Evolutionary conservation across 2,329 filamentous ascomycete genomes (phyloP).

Genomic region (Phialemonium atrogriseum): DNA sequence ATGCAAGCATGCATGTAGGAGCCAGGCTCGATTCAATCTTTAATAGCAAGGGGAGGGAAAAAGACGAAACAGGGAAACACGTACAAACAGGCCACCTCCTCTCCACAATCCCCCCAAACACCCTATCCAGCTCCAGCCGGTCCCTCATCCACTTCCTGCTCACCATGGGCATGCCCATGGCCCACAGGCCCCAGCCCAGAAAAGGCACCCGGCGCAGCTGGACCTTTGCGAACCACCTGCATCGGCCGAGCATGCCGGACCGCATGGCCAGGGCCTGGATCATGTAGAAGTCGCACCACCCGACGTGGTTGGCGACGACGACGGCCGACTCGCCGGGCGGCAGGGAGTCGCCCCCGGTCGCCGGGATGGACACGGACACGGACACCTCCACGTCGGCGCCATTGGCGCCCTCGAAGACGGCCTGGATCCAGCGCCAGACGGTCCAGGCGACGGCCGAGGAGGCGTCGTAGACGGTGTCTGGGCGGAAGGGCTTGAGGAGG

Average conservation of each 20-base stretch:
- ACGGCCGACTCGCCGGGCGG: slow-evolving; percentile 49
- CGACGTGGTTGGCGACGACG: slow-evolving; percentile 51
- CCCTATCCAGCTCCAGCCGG: slow-evolving; percentile 43
- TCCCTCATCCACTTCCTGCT: slow-evolving; percentile 52
- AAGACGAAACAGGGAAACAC: slow-evolving; percentile 14
- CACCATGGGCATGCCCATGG: slow-evolving; percentile 57
- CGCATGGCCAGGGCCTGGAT: slow-evolving; percentile 48
- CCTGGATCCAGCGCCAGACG: slow-evolving; percentile 50
- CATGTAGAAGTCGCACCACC: slow-evolving; percentile 57
- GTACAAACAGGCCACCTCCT: slow-evolving; percentile 50
- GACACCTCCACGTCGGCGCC: slow-evolving; percentile 43
- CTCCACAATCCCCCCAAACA: slow-evolving; percentile 45
- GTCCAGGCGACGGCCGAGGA: slow-evolving; percentile 46
- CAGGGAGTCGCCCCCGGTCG: slow-evolving; percentile 42
- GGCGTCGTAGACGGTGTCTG: slow-evolving; percentile 40
- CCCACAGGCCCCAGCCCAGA: slow-evolving; percentile 56
- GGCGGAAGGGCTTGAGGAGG: slow-evolving; percentile 36
- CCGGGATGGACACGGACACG: no score
- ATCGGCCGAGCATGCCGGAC: slow-evolving; percentile 50
- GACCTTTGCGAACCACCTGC: slow-evolving; percentile 54
- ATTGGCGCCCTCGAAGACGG: slow-evolving; percentile 46
- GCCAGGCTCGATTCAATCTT: no score
- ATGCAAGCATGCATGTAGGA: no score
- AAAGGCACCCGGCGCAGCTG: slow-evolving; percentile 51
- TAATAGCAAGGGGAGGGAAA: no score